A percentile compares a stretch with the other conserved stretches of the same genome.
phyloP scores from a whole-genome alignment of 2,329 filamentous ascomycete species.

The Fusarium sp. region DNA sequence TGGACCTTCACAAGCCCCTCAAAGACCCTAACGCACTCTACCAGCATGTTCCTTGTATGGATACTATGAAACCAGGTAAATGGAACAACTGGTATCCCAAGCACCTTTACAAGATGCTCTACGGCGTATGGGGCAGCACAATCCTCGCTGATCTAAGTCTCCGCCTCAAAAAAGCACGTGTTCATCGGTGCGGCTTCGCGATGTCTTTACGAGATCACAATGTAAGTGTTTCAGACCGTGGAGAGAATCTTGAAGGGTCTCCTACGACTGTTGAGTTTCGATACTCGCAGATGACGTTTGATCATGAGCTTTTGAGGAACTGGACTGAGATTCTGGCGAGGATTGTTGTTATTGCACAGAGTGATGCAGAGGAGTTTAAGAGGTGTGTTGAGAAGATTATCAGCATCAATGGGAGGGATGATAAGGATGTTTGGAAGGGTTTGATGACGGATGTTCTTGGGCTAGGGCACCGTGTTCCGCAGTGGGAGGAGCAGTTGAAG shows the following conservation, averaged over 20 bases:
- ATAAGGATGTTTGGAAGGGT: conserved; percentile 7
- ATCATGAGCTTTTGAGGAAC: conserved; percentile 27
- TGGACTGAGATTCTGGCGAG: conserved; percentile 34
- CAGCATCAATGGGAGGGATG: neutral
- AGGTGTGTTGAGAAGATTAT: neutral
- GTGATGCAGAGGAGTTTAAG: conserved; percentile 1
- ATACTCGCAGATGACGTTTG: conserved; percentile 42
- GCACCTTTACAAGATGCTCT: neutral
- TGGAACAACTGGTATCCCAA: conserved; percentile 18
- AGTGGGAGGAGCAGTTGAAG: conserved; percentile 35
- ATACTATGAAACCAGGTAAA: neutral
- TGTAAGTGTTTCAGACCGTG: neutral
- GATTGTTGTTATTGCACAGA: conserved; percentile 26
- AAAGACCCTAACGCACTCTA: neutral
- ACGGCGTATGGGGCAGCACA: conserved; percentile 19
- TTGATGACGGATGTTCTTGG: conserved; percentile 14
- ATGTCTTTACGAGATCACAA: neutral
- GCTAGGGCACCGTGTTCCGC: conserved; percentile 22
- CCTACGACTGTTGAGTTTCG: conserved; percentile 40
- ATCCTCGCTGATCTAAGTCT: neutral
- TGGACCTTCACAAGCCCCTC: fast-evolving
- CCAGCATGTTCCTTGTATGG: neutral
- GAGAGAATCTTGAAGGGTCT: neutral
- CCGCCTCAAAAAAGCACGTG: fast-evolving
- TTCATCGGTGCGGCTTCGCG: neutral